phyloP scores from a whole-genome alignment of 805 yeast species.

The Pachysolen tannophilus region DNA sequence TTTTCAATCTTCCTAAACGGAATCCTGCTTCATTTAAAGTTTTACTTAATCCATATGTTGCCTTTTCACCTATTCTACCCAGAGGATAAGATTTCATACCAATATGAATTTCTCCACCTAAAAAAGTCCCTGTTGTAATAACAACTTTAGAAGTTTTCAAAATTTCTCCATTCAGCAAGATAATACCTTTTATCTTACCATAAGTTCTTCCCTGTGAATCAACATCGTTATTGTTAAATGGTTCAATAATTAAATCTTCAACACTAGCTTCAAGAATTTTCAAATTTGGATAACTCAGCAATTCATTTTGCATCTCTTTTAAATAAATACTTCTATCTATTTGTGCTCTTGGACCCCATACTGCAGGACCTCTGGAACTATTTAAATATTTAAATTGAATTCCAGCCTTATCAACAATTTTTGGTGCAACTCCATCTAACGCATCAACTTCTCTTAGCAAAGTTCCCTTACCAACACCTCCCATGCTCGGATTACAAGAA shows the following conservation, averaged over 20 bases:
- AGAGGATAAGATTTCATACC: slow-evolving; percentile 78
- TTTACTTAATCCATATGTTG: slow-evolving; percentile 81
- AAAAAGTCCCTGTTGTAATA: slow-evolving; percentile 91
- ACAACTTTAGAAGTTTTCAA: slow-evolving; percentile 62
- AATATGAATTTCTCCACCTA: slow-evolving; percentile 90
- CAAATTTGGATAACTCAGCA: slow-evolving; percentile 49
- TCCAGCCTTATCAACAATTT: slow-evolving; percentile 88
- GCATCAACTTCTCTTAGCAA: slow-evolving; percentile 91
- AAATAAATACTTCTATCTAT: slow-evolving; percentile 80
- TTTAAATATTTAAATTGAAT: slow-evolving; percentile 85
- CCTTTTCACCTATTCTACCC: slow-evolving; percentile 89
- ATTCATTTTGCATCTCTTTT: slow-evolving; percentile 66
- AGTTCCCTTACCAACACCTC: slow-evolving; percentile 98
- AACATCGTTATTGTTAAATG: slow-evolving; percentile 12
- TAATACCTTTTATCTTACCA: slow-evolving; percentile 59
- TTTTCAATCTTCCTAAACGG: slow-evolving; percentile 79
- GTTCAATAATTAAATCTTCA: slow-evolving; percentile 70
- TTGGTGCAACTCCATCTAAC: slow-evolving; percentile 82
- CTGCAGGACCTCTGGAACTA: slow-evolving; percentile 88
- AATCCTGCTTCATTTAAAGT: slow-evolving; percentile 77
- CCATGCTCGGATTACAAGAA: slow-evolving; percentile 96
- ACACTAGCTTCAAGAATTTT: slow-evolving; percentile 67
- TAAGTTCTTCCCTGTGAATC: slow-evolving; percentile 30
- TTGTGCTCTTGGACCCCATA: slow-evolving; percentile 98
- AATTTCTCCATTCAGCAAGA: slow-evolving; percentile 59